Percentiles rank a stretch among this genome's conserved stretches.
These are phyloP conservation scores for Blastomyces silverae DNA, from an alignment of 2,329 filamentous ascomycete genomes.

Conservation along the genomic window DNA sequence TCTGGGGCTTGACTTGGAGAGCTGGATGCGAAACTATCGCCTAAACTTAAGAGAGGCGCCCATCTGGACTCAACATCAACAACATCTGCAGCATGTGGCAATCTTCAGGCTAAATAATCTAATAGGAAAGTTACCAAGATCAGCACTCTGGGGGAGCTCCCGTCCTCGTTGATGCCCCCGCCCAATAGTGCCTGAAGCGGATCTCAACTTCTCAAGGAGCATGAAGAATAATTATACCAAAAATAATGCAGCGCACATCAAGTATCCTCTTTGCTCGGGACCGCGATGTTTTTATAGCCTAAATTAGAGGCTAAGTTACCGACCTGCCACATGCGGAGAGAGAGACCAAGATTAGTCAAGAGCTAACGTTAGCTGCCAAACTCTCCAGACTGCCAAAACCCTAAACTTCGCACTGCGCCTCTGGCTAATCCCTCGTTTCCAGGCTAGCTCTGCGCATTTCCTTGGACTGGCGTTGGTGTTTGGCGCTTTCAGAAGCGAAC, in stretches of 20 bases:
- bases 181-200: background rate
- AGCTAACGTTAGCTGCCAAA: background rate
- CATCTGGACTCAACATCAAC: background rate
- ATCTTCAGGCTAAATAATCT: background rate
- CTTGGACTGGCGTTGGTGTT: background rate
- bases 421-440: background rate
- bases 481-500: background rate
- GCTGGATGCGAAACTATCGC: too few relatives aligned
- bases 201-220: too few relatives aligned
- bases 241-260: too few relatives aligned
- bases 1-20: too few relatives aligned
- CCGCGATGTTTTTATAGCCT: too few relatives aligned
- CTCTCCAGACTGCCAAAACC: background rate
- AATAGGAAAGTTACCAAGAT: background rate
- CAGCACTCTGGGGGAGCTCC: conserved; percentile 2
- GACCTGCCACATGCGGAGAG: too few relatives aligned
- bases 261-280: too few relatives aligned
- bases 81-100: background rate
- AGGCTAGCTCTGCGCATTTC: conserved; percentile 1
- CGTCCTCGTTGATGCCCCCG: background rate
- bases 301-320: too few relatives aligned
- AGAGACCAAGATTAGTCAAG: too few relatives aligned
- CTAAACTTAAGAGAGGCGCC: too few relatives aligned
- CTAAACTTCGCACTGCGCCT: background rate
- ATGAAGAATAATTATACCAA: too few relatives aligned